Base-by-base conservation (phyloP, 2,329 filamentous ascomycete species). In the Claviceps pazoutovae region DNA sequence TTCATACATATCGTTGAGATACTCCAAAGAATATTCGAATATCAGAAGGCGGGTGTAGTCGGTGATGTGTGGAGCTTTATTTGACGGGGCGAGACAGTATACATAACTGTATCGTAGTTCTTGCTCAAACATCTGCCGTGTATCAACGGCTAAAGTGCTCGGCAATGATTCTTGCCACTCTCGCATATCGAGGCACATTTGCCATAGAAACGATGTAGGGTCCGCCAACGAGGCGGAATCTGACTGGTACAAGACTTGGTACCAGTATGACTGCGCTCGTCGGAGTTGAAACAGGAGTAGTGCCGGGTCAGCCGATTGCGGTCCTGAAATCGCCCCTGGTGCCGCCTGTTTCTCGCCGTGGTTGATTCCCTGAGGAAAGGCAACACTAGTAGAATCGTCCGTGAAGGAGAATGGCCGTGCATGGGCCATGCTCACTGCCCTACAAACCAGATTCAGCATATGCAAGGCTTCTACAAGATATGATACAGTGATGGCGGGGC, bases 101-200 rank as follows among this genome's bases (percentile, higher is more conserved):
- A 95, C 84, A 59, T 88, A 93, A 62, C 88, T 94, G 70, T 95
- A 97, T 46, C 91, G 78, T 43, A 94, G 69, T 63, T 98, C 93
- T 16, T 95, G 79, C 56, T 93, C 85, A 61, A 96, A 94, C 57
- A 90, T 80, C 47, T 85, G 78, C 41, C 82, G 78, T 56, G 90
- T 83, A 26, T 79, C 76, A 0, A 76, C 70, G 0, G 84, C 76
- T 0, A 86, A 75, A 2, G 75, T 77, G 39, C 74, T 69, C 0
- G 88, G 86, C 13, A 95, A 76, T n/a, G 79, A 78, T 38, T 88
- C 80, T 54, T 83, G 84, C 91, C 91, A 97, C 60, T 82, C 79
- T 51, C 76, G 81, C 83, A 88, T 89, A 41, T 85, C 77, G 46
- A 82, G 74, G 60, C 86, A 90, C 66, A 82, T 82, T 53, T 82